Evolutionary conservation across 768 basidiomycete genomes (phyloP).

Genomic region (Leucosporidium creatinivorum): DNA sequence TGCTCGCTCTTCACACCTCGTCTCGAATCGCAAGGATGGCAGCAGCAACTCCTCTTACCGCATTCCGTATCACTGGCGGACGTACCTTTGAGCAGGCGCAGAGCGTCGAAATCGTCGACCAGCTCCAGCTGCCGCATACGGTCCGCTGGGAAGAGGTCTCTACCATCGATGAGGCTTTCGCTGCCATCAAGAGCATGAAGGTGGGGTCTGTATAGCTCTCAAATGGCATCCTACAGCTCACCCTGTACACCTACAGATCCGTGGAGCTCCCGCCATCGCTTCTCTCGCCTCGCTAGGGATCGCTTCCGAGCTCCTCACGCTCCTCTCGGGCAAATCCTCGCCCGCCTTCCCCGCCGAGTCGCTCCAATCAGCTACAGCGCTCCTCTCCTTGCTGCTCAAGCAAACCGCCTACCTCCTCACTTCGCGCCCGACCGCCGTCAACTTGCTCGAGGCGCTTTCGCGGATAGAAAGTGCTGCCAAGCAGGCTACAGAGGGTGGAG

Average conservation of each 20-base stretch:
- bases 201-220: slow-evolving; percentile 43
- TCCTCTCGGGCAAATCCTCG: slow-evolving; percentile 47
- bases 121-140: slow-evolving; percentile 31
- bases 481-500: slow-evolving; percentile 26
- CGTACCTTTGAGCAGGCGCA: slow-evolving; percentile 43
- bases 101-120: slow-evolving; percentile 74
- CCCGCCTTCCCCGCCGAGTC: slow-evolving; percentile 51
- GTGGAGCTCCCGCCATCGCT: slow-evolving; percentile 91
- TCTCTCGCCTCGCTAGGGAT: slow-evolving; percentile 75
- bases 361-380: slow-evolving; percentile 42
- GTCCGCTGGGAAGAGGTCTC: slow-evolving; percentile 48
- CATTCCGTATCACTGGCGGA: slow-evolving; percentile 22
- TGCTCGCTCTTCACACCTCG: neutral
- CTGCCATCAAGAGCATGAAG: slow-evolving; percentile 95
- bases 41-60: neutral
- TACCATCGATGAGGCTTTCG: slow-evolving; percentile 74
- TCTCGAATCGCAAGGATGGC: neutral
- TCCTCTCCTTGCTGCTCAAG: slow-evolving; percentile 54
- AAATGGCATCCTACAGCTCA: neutral
- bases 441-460: slow-evolving; percentile 76
- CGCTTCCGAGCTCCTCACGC: slow-evolving; percentile 56
- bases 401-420: slow-evolving; percentile 68
- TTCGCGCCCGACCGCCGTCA: slow-evolving; percentile 93
- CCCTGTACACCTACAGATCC: slow-evolving; percentile 49
- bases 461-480: slow-evolving; percentile 51